phyloP scores from a whole-genome alignment of 208 protist genomes.

The Tritrichomonas foetus region DNA sequence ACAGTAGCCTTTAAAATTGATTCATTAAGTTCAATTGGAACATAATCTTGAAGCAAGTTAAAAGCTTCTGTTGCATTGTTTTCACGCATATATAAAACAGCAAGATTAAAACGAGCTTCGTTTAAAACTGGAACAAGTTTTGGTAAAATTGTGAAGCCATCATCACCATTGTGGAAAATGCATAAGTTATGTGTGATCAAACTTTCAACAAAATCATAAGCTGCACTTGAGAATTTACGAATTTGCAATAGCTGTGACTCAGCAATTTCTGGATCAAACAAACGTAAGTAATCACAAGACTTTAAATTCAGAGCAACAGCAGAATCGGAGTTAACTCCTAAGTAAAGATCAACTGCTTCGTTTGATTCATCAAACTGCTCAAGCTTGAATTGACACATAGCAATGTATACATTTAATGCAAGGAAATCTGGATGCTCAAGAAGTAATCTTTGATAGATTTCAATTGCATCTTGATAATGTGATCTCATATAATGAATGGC shows the following conservation, averaged over 20 bases:
- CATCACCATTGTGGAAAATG: conserved; percentile 14
- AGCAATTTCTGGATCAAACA: not conserved
- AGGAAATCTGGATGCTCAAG: conserved; percentile 69
- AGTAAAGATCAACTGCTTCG: conserved; percentile 9
- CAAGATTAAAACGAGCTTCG: not conserved
- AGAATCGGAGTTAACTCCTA: not conserved
- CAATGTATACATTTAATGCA: conserved; percentile 77
- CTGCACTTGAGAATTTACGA: not conserved
- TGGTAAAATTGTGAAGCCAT: conserved; percentile 22
- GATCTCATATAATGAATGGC: conserved; percentile 83
- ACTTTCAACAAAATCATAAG: conserved; percentile 8
- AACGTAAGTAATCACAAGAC: not conserved
- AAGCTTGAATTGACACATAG: conserved; percentile 94
- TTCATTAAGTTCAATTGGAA: not conserved
- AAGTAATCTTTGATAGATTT: conserved; percentile 89
- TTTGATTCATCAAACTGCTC: conserved; percentile 76
- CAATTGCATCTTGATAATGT: conserved; percentile 86
- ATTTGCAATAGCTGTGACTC: conserved; percentile 36
- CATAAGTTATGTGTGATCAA: not conserved
- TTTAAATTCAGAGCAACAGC: conserved; percentile 5
- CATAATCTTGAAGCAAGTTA: not conserved
- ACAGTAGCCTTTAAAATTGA: not conserved
- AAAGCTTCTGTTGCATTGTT: not conserved
- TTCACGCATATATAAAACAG: not conserved
- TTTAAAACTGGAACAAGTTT: not conserved